Conservation (phyloP, 441 rosid genomes). For the Corymbia calophylla region DNA sequence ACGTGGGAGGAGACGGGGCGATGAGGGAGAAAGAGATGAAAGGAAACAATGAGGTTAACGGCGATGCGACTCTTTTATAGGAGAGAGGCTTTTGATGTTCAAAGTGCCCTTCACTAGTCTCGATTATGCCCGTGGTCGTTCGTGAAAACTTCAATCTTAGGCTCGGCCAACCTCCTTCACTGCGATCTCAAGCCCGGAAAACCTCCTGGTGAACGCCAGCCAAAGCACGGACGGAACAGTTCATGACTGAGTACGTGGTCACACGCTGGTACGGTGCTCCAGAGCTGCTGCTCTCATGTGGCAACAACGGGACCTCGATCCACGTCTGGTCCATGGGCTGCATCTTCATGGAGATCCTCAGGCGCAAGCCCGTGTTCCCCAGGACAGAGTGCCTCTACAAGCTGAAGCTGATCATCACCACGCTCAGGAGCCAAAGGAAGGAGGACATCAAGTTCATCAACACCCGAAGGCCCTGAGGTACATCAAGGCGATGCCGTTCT, state of each 20-base stretch:
- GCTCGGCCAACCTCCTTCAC: neutral
- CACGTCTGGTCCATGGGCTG: neutral
- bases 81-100: too few relatives aligned
- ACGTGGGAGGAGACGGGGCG: too few relatives aligned
- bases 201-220: neutral
- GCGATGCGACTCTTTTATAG: too few relatives aligned
- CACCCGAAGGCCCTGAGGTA: neutral
- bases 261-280: neutral
- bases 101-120: neutral
- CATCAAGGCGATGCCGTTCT: neutral
- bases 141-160: too few relatives aligned
- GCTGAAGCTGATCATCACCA: neutral
- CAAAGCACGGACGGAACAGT: neutral
- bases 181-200: neutral
- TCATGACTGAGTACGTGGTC: neutral
- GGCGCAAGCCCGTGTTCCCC: neutral
- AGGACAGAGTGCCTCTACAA: neutral
- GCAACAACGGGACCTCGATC: neutral
- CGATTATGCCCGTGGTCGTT: neutral
- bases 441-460: neutral
- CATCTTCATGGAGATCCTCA: neutral
- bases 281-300: neutral
- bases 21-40: too few relatives aligned
- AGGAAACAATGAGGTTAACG: neutral
- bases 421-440: neutral